phyloP scores from a whole-genome alignment of 768 basidiomycete species.

The Termitomyces sp. region DNA sequence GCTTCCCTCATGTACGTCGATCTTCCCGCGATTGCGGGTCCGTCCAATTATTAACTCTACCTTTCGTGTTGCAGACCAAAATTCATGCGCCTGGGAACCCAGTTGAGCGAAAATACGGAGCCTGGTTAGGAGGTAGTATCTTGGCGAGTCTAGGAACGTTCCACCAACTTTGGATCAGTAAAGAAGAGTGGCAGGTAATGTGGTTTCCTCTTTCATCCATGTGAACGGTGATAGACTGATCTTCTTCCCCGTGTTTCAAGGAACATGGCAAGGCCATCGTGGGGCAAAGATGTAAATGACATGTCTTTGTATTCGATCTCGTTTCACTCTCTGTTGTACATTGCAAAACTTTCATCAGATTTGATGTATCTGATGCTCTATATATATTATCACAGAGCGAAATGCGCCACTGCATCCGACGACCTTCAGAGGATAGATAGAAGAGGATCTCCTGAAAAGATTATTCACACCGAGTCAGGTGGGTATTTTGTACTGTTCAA shows the following conservation, averaged over 20 bases:
- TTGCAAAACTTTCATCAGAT: background rate
- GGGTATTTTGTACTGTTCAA: too few relatives aligned
- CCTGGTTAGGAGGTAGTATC: constrained; percentile 96
- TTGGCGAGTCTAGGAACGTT: constrained; percentile 94
- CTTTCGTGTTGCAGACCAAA: constrained; percentile 57
- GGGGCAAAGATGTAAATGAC: constrained; percentile 80
- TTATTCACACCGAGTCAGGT: too few relatives aligned
- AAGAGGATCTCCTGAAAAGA: background rate
- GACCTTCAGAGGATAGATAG: too few relatives aligned
- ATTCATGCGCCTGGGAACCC: constrained; percentile 91
- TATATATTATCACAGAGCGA: background rate
- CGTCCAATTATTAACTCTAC: background rate
- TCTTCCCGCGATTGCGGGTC: background rate
- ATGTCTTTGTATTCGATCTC: background rate
- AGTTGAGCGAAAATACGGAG: constrained; percentile 84
- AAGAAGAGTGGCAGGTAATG: constrained; percentile 86
- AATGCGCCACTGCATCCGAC: background rate
- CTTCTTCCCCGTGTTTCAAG: constrained; percentile 30
- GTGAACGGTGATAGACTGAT: background rate
- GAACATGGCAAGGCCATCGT: constrained; percentile 85
- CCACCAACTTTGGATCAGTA: constrained; percentile 95
- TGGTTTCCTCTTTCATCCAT: constrained; percentile 1
- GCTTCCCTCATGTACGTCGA: constrained; percentile 76
- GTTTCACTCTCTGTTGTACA: constrained; percentile 2
- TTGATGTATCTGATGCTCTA: background rate